phyloP scores from a whole-genome alignment of 331 rosid species.

The Pyracantha coccinea region DNA sequence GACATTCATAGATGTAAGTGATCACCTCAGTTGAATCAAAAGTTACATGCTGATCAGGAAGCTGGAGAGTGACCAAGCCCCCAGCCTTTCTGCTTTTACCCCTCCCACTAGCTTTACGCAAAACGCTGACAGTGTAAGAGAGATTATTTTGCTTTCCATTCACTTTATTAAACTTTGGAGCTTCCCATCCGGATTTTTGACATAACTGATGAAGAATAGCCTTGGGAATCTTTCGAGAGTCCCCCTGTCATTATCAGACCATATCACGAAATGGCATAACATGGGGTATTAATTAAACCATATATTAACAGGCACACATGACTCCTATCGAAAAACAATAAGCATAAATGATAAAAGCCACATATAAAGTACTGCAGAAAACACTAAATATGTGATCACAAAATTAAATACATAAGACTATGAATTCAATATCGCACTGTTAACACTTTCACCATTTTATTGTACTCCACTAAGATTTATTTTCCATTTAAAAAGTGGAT shows the following conservation, averaged over 20 bases:
- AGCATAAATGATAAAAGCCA: background rate
- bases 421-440: background rate
- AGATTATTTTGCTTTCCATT: slow-evolving; percentile 48
- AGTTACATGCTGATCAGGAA: slow-evolving; percentile 62
- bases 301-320: background rate
- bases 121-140: slow-evolving; percentile 62
- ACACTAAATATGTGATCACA: background rate
- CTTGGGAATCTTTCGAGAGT: slow-evolving; percentile 85
- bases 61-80: slow-evolving; percentile 82
- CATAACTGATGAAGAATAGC: slow-evolving; percentile 94
- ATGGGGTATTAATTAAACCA: background rate
- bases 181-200: slow-evolving; percentile 96
- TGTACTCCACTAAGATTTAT: background rate
- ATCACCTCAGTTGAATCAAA: slow-evolving; percentile 73
- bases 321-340: background rate
- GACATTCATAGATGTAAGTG: slow-evolving; percentile 10
- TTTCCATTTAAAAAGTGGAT: background rate
- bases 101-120: slow-evolving; percentile 91
- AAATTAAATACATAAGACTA: background rate
- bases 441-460: background rate
- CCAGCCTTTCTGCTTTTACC: slow-evolving; percentile 94
- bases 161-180: slow-evolving; percentile 80
- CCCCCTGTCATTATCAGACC: slow-evolving; percentile 50
- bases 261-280: slow-evolving; percentile 6
- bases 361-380: background rate